Percentiles rank a stretch among this genome's conserved stretches.
Evolutionary conservation across 352 stramenopile species (phyloP).

Genomic region (Elongisporangium anandrum): DNA sequence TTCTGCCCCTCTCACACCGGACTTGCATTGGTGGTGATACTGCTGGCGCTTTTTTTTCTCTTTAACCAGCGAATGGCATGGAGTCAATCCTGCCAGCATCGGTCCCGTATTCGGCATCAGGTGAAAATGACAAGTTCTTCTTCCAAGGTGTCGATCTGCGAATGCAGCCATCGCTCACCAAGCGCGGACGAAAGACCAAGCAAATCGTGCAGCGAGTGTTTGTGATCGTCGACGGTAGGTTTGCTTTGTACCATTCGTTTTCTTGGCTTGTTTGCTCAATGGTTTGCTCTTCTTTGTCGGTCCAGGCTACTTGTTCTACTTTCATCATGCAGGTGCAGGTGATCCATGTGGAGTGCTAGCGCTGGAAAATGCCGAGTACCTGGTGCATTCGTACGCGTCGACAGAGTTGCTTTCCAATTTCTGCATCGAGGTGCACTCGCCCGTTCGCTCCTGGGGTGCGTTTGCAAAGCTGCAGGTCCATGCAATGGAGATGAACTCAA

Average conservation of each 20-base stretch:
- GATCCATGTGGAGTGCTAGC: conserved; percentile 62
- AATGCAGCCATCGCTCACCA: conserved; percentile 67
- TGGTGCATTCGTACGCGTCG: conserved; percentile 69
- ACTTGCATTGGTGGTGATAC: background rate
- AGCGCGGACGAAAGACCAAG: conserved; percentile 58
- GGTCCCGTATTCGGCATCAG: background rate
- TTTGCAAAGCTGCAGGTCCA: background rate
- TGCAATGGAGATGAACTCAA: background rate
- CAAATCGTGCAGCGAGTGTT: conserved; percentile 73
- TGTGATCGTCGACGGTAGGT: conserved; percentile 62
- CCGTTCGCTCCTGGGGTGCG: conserved; percentile 54
- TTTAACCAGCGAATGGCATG: background rate
- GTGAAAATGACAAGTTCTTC: conserved; percentile 10
- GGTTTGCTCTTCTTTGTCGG: background rate
- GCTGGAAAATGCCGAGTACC: conserved; percentile 60
- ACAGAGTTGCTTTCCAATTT: conserved; percentile 60
- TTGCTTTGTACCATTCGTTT: background rate
- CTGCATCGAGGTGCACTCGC: conserved; percentile 67
- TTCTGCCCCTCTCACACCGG: background rate
- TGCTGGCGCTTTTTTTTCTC: too few relatives aligned
- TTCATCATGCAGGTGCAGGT: conserved; percentile 38
- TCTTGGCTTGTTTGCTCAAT: background rate
- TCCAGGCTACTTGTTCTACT: conserved; percentile 79
- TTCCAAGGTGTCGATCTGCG: conserved; percentile 65
- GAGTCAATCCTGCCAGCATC: background rate